Percentiles rank a stretch among this genome's conserved stretches.
Conservation (phyloP, 2,329 filamentous ascomycete species). For the Epichloe aotearoae region DNA sequence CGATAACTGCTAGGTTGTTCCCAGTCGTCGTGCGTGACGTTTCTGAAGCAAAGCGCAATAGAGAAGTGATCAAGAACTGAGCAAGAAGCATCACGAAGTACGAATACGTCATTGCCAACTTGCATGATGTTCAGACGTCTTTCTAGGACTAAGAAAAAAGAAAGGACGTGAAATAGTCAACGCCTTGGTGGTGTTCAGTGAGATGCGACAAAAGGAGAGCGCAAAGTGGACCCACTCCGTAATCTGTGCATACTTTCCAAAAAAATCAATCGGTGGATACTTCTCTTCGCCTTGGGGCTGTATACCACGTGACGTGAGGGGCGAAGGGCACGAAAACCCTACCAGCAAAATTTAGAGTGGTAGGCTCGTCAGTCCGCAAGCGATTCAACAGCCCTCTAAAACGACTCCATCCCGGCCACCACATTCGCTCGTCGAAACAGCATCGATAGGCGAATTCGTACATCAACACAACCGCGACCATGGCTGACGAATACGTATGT, state of each 20-base stretch:
- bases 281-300: not conserved
- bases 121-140: no score
- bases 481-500: conserved; percentile 92
- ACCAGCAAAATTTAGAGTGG: conserved; percentile 21
- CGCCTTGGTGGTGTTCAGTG: no score
- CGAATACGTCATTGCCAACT: no score
- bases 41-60: not conserved
- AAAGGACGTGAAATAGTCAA: no score
- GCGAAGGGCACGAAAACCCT: conserved; percentile 29
- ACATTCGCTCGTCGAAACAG: conserved; percentile 29
- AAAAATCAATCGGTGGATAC: not conserved
- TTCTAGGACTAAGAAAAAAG: no score
- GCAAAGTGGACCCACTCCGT: not conserved
- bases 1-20: not conserved
- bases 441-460: conserved; percentile 31
- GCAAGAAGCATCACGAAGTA: not conserved
- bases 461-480: conserved; percentile 40
- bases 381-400: conserved; percentile 17
- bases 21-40: not conserved
- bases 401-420: conserved; percentile 24
- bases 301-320: conserved; percentile 18
- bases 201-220: no score
- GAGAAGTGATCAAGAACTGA: not conserved
- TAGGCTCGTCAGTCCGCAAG: conserved; percentile 16
- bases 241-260: not conserved